A percentile compares a stretch with the other conserved stretches of the same genome.
phyloP scores from a whole-genome alignment of 2,329 filamentous ascomycete genomes.

The Pseudocercospora musae region DNA sequence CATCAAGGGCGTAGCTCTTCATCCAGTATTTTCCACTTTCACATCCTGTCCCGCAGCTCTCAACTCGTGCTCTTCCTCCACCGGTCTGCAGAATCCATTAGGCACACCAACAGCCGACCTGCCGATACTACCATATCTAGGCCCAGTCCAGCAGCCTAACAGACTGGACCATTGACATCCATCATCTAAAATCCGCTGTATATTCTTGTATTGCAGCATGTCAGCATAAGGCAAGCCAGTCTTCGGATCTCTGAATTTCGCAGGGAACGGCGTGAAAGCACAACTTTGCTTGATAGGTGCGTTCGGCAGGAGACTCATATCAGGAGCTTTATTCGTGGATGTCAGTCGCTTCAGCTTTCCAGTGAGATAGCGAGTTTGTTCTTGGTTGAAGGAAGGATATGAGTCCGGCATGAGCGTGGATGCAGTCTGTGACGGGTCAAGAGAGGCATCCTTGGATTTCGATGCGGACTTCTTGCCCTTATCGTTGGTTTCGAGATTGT shows the following conservation, averaged over 20 bases:
- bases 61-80: conserved; percentile 1
- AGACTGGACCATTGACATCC: conserved; percentile 80
- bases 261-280: conserved; percentile 68
- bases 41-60: background rate
- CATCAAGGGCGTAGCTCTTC: background rate
- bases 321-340: conserved; percentile 20
- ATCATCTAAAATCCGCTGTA: conserved; percentile 69
- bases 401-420: conserved; percentile 50
- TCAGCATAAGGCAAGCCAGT: conserved; percentile 82
- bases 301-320: conserved; percentile 35
- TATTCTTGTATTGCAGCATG: conserved; percentile 73
- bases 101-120: conserved; percentile 74
- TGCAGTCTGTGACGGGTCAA: conserved; percentile 56
- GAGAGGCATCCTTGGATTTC: conserved; percentile 28
- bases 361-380: conserved; percentile 50
- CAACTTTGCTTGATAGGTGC: conserved; percentile 53
- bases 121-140: conserved; percentile 36
- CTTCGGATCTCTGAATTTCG: conserved; percentile 78
- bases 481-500: conserved; percentile 30
- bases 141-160: conserved; percentile 78
- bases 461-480: conserved; percentile 21
- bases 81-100: conserved; percentile 57
- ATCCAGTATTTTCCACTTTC: background rate
- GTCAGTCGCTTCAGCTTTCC: conserved; percentile 46
- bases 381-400: conserved; percentile 45